Percentiles rank a stretch among this genome's conserved stretches.
phyloP scores from a whole-genome alignment of 1,284 basidiomycete species.

The Papiliotrema fonsecae region DNA sequence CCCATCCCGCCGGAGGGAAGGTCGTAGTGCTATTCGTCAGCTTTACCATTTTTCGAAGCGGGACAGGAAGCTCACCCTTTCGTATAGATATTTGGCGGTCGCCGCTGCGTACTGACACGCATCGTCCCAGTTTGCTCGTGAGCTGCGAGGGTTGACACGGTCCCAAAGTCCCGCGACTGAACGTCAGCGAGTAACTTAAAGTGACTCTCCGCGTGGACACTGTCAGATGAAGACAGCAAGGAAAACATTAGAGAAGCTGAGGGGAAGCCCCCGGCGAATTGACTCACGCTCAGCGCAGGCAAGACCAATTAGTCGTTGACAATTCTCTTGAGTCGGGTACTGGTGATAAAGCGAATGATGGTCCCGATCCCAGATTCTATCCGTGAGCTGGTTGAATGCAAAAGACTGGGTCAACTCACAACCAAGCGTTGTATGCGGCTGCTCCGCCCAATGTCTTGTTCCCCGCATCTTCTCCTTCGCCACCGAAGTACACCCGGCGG shows the following conservation, averaged over 20 bases:
- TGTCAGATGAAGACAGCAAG: too few species aligned
- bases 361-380: constrained; percentile 35
- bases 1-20: background rate
- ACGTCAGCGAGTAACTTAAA: background rate
- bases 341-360: constrained; percentile 34
- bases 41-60: background rate
- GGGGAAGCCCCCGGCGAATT: too few species aligned
- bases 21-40: constrained; percentile 29
- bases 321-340: constrained; percentile 29
- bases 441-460: constrained; percentile 41
- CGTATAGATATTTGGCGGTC: constrained; percentile 42
- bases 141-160: constrained; percentile 23
- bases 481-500: constrained; percentile 30
- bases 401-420: constrained; percentile 21
- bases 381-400: background rate
- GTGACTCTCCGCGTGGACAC: too few species aligned
- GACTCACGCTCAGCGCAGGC: constrained; percentile 42
- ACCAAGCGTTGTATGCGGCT: constrained; percentile 41
- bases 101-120: constrained; percentile 42
- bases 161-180: constrained; percentile 42
- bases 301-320: constrained; percentile 34
- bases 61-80: constrained; percentile 22
- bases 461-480: constrained; percentile 32
- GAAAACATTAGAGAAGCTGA: too few species aligned
- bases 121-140: constrained; percentile 25